Evolutionary conservation across 306 rosid species (phyloP).

Genomic region (Spatholobus suberectus): DNA sequence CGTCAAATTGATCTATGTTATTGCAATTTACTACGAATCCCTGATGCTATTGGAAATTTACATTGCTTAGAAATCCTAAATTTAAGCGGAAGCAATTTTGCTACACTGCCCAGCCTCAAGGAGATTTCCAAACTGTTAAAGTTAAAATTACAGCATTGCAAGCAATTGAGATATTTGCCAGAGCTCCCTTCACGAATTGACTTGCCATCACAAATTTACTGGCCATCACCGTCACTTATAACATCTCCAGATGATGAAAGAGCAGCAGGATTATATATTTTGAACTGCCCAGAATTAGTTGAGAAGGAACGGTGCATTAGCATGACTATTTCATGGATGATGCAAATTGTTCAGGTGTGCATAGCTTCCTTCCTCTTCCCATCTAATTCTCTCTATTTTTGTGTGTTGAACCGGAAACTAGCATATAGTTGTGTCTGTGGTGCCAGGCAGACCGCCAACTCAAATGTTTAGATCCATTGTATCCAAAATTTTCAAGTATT

Average conservation of each 20-base stretch:
- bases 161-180: neutral
- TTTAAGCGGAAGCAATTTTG: neutral
- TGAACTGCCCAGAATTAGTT: constrained; percentile 18
- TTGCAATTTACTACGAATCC: neutral
- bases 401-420: neutral
- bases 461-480: neutral
- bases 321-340: constrained; percentile 22
- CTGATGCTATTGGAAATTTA: neutral
- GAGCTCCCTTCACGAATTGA: neutral
- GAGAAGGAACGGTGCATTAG: neutral
- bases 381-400: too few species aligned
- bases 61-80: neutral
- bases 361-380: too few species aligned
- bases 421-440: neutral
- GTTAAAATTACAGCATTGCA: neutral
- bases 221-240: too few species aligned
- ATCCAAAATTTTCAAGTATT: neutral
- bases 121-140: neutral
- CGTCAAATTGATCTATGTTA: neutral
- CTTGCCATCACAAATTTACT: neutral
- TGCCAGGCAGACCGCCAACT: neutral
- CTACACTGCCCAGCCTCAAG: neutral
- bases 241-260: too few species aligned
- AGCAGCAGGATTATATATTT: too few species aligned
- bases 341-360: neutral